A percentile compares a stretch with the other conserved stretches of the same genome.
Conservation (phyloP, 1,284 basidiomycete species). For the Tetrapyrgos nigripes region DNA sequence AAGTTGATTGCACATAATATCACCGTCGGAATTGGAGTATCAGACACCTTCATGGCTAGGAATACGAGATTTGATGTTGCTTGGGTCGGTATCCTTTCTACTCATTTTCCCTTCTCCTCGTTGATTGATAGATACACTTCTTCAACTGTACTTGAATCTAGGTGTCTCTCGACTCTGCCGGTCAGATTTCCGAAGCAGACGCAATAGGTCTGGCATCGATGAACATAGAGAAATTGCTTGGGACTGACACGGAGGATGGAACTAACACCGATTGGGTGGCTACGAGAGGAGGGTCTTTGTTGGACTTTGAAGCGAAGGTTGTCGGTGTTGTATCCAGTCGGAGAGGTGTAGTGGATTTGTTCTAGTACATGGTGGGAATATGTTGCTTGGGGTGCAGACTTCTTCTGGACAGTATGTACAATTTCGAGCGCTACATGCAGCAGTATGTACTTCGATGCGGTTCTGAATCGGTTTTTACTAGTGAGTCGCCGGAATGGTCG, state of each 20-base stretch:
- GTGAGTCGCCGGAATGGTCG: too few relatives aligned
- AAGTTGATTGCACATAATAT: constrained; percentile 66
- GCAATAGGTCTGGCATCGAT: constrained; percentile 26
- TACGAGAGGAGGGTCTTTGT: constrained; percentile 51
- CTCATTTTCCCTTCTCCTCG: background rate
- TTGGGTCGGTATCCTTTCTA: constrained; percentile 52
- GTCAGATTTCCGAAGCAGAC: constrained; percentile 21
- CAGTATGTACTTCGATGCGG: too few relatives aligned
- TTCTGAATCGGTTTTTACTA: too few relatives aligned
- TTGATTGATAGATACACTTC: too few relatives aligned
- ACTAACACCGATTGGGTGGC: constrained; percentile 56
- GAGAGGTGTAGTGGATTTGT: constrained; percentile 37
- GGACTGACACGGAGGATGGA: constrained; percentile 15
- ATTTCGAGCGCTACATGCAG: too few relatives aligned
- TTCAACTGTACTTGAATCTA: constrained; percentile 21
- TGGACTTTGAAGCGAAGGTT: constrained; percentile 54
- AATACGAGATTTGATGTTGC: constrained; percentile 75
- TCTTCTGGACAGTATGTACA: too few relatives aligned
- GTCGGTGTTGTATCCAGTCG: constrained; percentile 47
- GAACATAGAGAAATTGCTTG: constrained; percentile 50
- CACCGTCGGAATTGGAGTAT: constrained; percentile 70
- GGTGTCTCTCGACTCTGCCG: constrained; percentile 45
- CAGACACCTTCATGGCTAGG: constrained; percentile 55
- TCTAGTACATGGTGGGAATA: too few relatives aligned
- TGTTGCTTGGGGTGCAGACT: too few relatives aligned